These are phyloP conservation scores for Rubia peregrina DNA, from an alignment of 305 asterid genomes.

Conservation along the genomic window DNA sequence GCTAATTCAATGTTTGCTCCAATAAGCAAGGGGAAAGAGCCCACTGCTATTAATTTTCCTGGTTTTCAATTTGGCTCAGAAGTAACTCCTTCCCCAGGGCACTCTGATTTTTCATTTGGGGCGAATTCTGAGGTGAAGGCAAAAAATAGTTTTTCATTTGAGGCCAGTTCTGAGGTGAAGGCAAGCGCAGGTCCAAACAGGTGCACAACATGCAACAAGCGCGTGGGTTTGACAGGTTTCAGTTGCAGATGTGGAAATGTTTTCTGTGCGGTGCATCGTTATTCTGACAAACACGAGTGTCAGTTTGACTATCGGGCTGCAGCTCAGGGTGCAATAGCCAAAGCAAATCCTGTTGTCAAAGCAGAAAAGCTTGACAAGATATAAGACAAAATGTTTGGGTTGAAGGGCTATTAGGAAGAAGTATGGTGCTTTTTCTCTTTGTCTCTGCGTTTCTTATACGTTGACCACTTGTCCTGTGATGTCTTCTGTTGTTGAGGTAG, in stretches of 20 bases:
- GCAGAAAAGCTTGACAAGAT: slow-evolving; percentile 60
- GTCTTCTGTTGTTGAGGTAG: slow-evolving; percentile 21
- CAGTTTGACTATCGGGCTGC: slow-evolving; percentile 48
- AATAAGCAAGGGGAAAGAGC: slow-evolving; percentile 22
- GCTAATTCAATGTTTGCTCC: slow-evolving; percentile 46
- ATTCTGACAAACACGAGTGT: slow-evolving; percentile 57
- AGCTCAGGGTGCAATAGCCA: slow-evolving; percentile 51
- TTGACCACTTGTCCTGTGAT: slow-evolving; percentile 23
- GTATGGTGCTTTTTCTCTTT: slow-evolving; percentile 21
- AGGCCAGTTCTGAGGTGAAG: slow-evolving; percentile 28
- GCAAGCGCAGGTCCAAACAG: slow-evolving; percentile 41
- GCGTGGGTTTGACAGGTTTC: slow-evolving; percentile 61
- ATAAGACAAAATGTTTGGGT: slow-evolving; percentile 14
- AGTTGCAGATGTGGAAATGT: slow-evolving; percentile 54
- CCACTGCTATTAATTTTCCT: slow-evolving; percentile 18
- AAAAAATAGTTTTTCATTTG: slow-evolving; percentile 16
- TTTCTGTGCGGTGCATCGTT: slow-evolving; percentile 49
- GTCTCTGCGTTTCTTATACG: slow-evolving; percentile 21
- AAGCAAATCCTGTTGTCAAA: slow-evolving; percentile 41
- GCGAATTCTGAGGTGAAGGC: slow-evolving; percentile 28
- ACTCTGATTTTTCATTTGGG: slow-evolving; percentile 17
- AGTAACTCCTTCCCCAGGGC: slow-evolving; percentile 19
- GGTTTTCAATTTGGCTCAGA: slow-evolving; percentile 24
- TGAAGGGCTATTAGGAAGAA: slow-evolving; percentile 7
- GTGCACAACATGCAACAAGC: slow-evolving; percentile 48